A percentile compares a stretch with the other conserved stretches of the same genome.
These are phyloP conservation scores for Trichoderma sp. DNA, from an alignment of 2,329 filamentous ascomycete genomes.

Conservation along the genomic window DNA sequence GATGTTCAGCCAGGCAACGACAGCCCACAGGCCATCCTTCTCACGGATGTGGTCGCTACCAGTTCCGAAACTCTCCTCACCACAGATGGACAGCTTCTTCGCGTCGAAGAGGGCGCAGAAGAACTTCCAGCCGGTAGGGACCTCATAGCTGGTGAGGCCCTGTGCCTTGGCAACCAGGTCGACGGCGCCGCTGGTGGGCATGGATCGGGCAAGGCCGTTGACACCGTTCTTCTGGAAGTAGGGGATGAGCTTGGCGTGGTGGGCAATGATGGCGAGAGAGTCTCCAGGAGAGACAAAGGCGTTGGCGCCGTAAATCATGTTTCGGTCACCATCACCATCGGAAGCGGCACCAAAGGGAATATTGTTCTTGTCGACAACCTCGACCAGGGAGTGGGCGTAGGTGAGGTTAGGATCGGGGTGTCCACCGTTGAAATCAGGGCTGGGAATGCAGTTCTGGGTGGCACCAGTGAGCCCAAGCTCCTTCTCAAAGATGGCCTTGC, in stretches of 20 bases:
- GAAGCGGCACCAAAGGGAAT: slow-evolving; percentile 97
- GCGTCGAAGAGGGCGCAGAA: slow-evolving; percentile 96
- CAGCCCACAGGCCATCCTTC: slow-evolving; percentile 97
- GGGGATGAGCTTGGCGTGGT: slow-evolving; percentile 93
- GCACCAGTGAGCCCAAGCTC: slow-evolving; percentile 79
- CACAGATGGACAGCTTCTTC: slow-evolving; percentile 96
- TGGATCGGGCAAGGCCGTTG: slow-evolving; percentile 91
- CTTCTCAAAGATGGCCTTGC: slow-evolving; percentile 89
- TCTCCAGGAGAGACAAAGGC: slow-evolving; percentile 96
- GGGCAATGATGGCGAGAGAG: slow-evolving; percentile 95
- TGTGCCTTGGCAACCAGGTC: slow-evolving; percentile 96
- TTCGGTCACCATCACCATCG: slow-evolving; percentile 96
- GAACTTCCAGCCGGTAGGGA: slow-evolving; percentile 99
- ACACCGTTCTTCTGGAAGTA: slow-evolving; percentile 99
- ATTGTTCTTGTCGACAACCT: slow-evolving; percentile 84
- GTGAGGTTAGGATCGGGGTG: slow-evolving; percentile 98
- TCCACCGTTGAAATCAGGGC: slow-evolving; percentile 93
- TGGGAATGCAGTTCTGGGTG: slow-evolving; percentile 90
- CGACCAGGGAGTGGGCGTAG: slow-evolving; percentile 92
- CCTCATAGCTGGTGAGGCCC: slow-evolving; percentile 89
- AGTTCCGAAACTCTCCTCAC: slow-evolving; percentile 97
- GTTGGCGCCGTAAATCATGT: slow-evolving; percentile 99
- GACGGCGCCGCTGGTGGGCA: slow-evolving; percentile 95
- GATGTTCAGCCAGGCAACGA: slow-evolving; percentile 98
- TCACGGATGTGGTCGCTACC: slow-evolving; percentile 98